Evolutionary conservation across 140 eudicot genomes (phyloP).

Genomic region (Cichorium intybus): DNA sequence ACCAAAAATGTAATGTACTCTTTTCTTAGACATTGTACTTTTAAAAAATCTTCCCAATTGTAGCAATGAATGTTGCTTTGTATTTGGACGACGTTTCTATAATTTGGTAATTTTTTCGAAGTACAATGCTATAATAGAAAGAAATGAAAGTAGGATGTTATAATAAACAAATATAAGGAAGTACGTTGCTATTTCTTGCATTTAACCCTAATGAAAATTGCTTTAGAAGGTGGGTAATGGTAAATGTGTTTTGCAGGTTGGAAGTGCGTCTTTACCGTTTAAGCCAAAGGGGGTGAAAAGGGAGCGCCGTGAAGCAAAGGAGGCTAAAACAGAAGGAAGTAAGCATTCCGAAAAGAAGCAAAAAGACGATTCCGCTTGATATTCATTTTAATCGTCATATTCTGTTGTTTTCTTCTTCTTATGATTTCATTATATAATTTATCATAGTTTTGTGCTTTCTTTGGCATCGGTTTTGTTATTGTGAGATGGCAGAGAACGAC

Average conservation of each 20-base stretch:
- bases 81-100: too few species aligned
- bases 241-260: constrained; percentile 46
- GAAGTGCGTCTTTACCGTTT: constrained; percentile 49
- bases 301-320: constrained; percentile 74
- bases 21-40: neutral
- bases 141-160: neutral
- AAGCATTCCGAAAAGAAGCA: constrained; percentile 55
- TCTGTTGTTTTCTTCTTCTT: neutral
- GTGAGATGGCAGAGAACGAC: constrained; percentile 6
- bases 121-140: neutral
- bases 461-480: constrained; percentile 22
- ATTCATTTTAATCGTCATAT: neutral
- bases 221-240: too few species aligned
- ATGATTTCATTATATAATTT: constrained; percentile 1
- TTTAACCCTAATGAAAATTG: neutral
- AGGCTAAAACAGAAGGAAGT: constrained; percentile 34
- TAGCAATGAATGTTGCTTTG: too few species aligned
- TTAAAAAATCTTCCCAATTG: too few species aligned
- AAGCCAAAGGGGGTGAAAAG: constrained; percentile 90
- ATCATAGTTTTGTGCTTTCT: neutral
- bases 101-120: too few species aligned
- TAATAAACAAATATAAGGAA: neutral
- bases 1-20: too few species aligned
- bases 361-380: constrained; percentile 26
- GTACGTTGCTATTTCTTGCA: neutral